Percentiles rank a stretch among this genome's conserved stretches.
These are phyloP conservation scores for Fusarium agapanthi DNA, from an alignment of 2,329 filamentous ascomycete species.

Conservation along the genomic window DNA sequence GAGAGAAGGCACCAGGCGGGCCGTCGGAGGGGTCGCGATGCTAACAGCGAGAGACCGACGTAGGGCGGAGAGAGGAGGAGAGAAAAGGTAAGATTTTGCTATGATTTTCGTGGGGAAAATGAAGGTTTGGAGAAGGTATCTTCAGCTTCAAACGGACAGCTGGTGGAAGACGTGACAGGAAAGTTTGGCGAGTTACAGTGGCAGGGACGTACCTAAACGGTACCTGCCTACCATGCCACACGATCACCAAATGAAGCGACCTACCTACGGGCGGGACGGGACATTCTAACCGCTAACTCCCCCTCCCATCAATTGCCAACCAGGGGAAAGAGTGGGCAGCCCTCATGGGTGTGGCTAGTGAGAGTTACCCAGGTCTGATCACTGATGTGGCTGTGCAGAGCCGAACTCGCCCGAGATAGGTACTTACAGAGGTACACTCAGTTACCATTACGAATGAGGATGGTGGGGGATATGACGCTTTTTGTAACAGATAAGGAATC, in stretches of 20 bases:
- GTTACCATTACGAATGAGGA: background rate
- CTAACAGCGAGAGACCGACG: background rate
- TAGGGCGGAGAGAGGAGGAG: background rate
- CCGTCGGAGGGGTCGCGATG: slow-evolving; percentile 7
- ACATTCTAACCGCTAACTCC: slow-evolving; percentile 13
- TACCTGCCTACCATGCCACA: slow-evolving; percentile 24
- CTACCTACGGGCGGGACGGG: slow-evolving; percentile 13
- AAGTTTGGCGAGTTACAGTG: slow-evolving; percentile 35
- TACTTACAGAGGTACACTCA: background rate
- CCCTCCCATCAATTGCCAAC: slow-evolving; percentile 6
- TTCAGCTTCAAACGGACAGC: slow-evolving; percentile 28
- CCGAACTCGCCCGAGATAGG: background rate
- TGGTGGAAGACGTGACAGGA: slow-evolving; percentile 32
- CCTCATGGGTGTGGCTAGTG: slow-evolving; percentile 27
- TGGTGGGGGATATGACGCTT: slow-evolving; percentile 27
- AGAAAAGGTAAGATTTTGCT: slow-evolving; percentile 2
- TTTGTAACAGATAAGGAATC: slow-evolving; percentile 1
- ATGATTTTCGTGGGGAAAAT: slow-evolving; percentile 3
- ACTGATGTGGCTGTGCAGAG: slow-evolving; percentile 16
- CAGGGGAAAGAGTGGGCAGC: slow-evolving; percentile 14
- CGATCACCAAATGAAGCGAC: slow-evolving; percentile 3
- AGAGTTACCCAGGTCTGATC: background rate
- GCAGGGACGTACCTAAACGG: slow-evolving; percentile 26
- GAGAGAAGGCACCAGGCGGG: slow-evolving; percentile 19
- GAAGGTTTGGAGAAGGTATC: slow-evolving; percentile 21